Percentiles rank a stretch among this genome's conserved stretches.
Evolutionary conservation across 495 filamentous ascomycete species (phyloP).

Genomic region (Neurospora sp.): DNA sequence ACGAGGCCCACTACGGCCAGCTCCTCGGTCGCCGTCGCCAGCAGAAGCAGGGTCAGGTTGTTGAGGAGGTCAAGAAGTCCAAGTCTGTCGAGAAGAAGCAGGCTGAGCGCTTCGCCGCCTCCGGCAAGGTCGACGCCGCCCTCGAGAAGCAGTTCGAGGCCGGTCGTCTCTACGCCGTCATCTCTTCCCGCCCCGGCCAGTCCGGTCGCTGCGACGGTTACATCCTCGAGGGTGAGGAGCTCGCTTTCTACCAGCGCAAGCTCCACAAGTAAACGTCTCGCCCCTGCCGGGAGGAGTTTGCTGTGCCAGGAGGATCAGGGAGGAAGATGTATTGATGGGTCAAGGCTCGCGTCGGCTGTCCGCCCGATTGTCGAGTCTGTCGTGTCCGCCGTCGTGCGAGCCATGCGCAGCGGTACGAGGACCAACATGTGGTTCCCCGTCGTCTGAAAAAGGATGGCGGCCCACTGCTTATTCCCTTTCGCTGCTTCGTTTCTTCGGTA

Average conservation of each 20-base stretch:
- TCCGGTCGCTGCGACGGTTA: slow-evolving; percentile 93
- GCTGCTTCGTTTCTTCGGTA: slow-evolving; percentile 19
- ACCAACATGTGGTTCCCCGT: neutral
- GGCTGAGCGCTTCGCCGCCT: slow-evolving; percentile 63
- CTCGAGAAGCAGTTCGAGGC: slow-evolving; percentile 99
- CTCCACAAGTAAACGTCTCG: slow-evolving; percentile 72
- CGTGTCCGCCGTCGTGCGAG: slow-evolving; percentile 10
- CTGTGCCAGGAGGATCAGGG: slow-evolving; percentile 7
- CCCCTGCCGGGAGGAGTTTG: neutral
- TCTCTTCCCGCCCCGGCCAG: slow-evolving; percentile 90
- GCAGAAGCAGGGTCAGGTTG: slow-evolving; percentile 53
- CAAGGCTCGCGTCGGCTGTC: slow-evolving; percentile 21
- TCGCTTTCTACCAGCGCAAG: slow-evolving; percentile 98
- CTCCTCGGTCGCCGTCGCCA: slow-evolving; percentile 81
- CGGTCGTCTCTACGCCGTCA: slow-evolving; percentile 86
- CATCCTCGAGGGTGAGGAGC: slow-evolving; percentile 97
- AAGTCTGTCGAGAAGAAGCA: slow-evolving; percentile 93
- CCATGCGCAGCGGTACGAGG: neutral
- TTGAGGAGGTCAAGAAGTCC: slow-evolving; percentile 76
- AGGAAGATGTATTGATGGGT: slow-evolving; percentile 6
- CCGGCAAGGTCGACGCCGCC: slow-evolving; percentile 84
- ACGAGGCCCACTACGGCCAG: slow-evolving; percentile 97
- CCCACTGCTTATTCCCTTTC: slow-evolving; percentile 13
- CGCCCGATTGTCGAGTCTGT: slow-evolving; percentile 21
- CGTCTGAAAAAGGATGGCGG: neutral